These are phyloP conservation scores for Cladorrhinum sp. DNA, from an alignment of 2,329 filamentous ascomycete genomes.

Conservation along the genomic window DNA sequence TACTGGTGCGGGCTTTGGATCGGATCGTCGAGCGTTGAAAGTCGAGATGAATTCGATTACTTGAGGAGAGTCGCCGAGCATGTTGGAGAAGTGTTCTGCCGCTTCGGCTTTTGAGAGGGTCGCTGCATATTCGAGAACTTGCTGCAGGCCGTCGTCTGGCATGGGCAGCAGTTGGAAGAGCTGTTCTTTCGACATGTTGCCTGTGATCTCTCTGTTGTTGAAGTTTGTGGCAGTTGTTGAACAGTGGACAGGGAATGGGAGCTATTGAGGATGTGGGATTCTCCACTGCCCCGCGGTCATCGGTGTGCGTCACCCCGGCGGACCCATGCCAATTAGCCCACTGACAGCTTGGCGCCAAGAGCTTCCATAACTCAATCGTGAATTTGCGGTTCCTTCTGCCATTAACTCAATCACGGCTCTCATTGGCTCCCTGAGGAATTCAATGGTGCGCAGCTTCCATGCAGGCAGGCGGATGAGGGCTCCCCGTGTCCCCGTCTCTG, in stretches of 20 bases:
- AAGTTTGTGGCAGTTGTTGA: no score
- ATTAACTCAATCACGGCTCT: no score
- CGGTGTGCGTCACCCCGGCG: background rate
- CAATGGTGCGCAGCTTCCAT: no score
- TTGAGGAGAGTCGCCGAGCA: constrained; percentile 82
- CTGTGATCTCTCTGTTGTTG: background rate
- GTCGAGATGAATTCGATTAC: constrained; percentile 73
- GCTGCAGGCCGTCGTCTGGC: constrained; percentile 77
- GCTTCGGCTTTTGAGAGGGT: constrained; percentile 74
- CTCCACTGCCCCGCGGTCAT: constrained; percentile 1
- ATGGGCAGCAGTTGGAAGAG: constrained; percentile 78
- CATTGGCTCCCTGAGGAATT: no score
- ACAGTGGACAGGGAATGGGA: background rate
- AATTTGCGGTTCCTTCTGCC: no score
- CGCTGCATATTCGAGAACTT: constrained; percentile 78
- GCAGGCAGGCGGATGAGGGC: no score
- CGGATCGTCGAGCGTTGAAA: constrained; percentile 67
- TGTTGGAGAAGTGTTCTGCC: constrained; percentile 79
- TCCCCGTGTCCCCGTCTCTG: no score
- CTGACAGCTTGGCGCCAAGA: background rate
- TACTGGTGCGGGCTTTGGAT: constrained; percentile 32
- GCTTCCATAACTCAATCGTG: background rate
- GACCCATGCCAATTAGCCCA: background rate
- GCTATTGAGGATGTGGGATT: background rate
- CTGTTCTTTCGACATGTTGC: constrained; percentile 57